A percentile compares a stretch with the other conserved stretches of the same genome.
These are phyloP conservation scores for Camptophora hylomeconis DNA, from an alignment of 2,329 filamentous ascomycete genomes.

Conservation along the genomic window DNA sequence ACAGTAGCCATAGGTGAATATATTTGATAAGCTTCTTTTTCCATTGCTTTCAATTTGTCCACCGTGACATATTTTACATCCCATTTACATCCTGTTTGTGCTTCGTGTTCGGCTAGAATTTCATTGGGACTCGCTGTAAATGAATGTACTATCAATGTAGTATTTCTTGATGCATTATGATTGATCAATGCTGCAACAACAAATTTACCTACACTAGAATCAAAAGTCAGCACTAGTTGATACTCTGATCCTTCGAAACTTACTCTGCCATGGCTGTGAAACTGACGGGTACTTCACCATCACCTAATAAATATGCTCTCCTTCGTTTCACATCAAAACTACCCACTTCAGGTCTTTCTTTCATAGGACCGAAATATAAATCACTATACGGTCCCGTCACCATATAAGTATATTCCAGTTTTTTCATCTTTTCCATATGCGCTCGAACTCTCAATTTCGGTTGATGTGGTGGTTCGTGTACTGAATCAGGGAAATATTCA, in stretches of 20 bases:
- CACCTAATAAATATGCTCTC: constrained; percentile 48
- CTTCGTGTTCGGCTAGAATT: constrained; percentile 55
- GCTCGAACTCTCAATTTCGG: constrained; percentile 55
- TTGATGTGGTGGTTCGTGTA: constrained; percentile 54
- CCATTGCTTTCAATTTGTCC: constrained; percentile 40
- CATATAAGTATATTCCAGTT: constrained; percentile 51
- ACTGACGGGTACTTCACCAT: constrained; percentile 48
- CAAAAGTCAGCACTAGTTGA: constrained; percentile 1
- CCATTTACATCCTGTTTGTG: constrained; percentile 48
- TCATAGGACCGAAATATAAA: constrained; percentile 40
- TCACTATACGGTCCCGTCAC: constrained; percentile 60
- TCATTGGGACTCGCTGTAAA: constrained; percentile 53
- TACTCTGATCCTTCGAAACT: constrained; percentile 22
- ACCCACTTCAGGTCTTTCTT: constrained; percentile 31
- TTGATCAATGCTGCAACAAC: constrained; percentile 50
- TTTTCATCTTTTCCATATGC: constrained; percentile 35
- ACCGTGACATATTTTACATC: constrained; percentile 40
- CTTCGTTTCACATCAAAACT: constrained; percentile 46
- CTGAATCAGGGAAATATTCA: constrained; percentile 46
- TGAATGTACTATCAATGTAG: constrained; percentile 55
- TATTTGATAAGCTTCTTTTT: constrained; percentile 46
- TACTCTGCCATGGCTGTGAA: constrained; percentile 62
- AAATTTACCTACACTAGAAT: constrained; percentile 50
- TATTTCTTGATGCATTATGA: constrained; percentile 39
- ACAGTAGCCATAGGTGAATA: constrained; percentile 39